Percentiles rank a stretch among this genome's conserved stretches.
These are phyloP conservation scores for Lagenaria siceraria DNA, from an alignment of 306 rosid genomes.

Conservation along the genomic window DNA sequence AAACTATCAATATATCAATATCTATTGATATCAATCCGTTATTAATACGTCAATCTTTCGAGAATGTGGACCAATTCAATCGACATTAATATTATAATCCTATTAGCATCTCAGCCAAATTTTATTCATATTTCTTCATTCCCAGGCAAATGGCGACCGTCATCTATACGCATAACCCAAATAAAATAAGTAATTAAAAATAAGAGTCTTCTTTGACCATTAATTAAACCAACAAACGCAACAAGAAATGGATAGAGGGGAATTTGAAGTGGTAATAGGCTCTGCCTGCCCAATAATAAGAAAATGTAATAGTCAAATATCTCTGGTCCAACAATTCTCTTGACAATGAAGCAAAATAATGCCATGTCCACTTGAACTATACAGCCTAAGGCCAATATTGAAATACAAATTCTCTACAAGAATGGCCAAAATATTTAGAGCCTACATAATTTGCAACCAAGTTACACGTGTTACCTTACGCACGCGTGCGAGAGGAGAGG, in stretches of 20 bases:
- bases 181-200: neutral
- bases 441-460: neutral
- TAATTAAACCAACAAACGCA: neutral
- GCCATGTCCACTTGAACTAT: constrained; percentile 2
- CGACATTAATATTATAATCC: no score
- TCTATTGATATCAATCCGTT: no score
- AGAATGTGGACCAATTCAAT: no score
- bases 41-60: no score
- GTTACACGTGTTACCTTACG: constrained; percentile 5
- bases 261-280: neutral
- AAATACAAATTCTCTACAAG: constrained; percentile 7
- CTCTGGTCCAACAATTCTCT: neutral
- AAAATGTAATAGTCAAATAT: neutral
- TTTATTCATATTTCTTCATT: neutral
- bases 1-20: no score
- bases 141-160: neutral
- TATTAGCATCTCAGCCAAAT: no score
- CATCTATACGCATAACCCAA: neutral
- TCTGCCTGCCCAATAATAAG: neutral
- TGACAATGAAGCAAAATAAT: neutral
- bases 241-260: neutral
- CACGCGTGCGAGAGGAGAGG: neutral
- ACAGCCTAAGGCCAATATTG: constrained; percentile 4
- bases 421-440: constrained; percentile 3
- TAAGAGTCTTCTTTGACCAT: neutral